Evolutionary conservation across 257 asterid genomes (phyloP).

Genomic region (Gentiana straminea): DNA sequence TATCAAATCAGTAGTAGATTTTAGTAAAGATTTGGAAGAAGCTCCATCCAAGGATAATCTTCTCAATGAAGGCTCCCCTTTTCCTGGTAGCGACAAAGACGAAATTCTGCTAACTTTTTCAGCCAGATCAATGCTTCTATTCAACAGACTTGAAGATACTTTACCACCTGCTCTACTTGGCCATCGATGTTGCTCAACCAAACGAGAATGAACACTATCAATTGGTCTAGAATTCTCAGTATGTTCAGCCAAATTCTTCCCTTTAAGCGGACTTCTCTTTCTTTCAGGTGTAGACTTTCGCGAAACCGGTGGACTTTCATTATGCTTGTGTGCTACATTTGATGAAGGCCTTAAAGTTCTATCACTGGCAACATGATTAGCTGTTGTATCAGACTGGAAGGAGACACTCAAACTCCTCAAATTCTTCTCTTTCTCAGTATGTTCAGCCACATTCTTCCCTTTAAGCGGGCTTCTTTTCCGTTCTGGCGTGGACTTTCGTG

Average conservation of each 20-base stretch:
- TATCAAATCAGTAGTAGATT: slow-evolving; percentile 42
- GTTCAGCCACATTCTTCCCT: no score
- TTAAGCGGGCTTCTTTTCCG: no score
- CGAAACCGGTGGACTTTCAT: slow-evolving; percentile 29
- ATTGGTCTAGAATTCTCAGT: slow-evolving; percentile 67
- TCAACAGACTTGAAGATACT: slow-evolving; percentile 24
- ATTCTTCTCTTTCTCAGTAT: slow-evolving; percentile 38
- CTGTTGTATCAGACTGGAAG: slow-evolving; percentile 40
- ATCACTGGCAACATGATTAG: slow-evolving; percentile 33
- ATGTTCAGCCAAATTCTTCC: slow-evolving; percentile 48
- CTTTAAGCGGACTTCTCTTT: slow-evolving; percentile 60
- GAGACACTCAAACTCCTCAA: slow-evolving; percentile 52
- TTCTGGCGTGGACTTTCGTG: no score
- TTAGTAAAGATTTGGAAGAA: slow-evolving; percentile 32
- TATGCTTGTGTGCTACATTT: slow-evolving; percentile 43
- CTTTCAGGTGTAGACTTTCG: slow-evolving; percentile 68
- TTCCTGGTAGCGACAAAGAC: slow-evolving; percentile 24
- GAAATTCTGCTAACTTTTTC: slow-evolving; percentile 36
- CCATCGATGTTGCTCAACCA: slow-evolving; percentile 78
- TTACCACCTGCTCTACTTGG: slow-evolving; percentile 45
- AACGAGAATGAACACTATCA: slow-evolving; percentile 40
- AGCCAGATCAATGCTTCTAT: slow-evolving; percentile 36
- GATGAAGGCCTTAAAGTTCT: slow-evolving; percentile 47
- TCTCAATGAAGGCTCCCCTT: slow-evolving; percentile 30
- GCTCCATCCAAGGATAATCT: slow-evolving; percentile 63